Evolutionary conservation across 2,329 filamentous ascomycete species (phyloP).

Genomic region (Xylariaceae sp.): DNA sequence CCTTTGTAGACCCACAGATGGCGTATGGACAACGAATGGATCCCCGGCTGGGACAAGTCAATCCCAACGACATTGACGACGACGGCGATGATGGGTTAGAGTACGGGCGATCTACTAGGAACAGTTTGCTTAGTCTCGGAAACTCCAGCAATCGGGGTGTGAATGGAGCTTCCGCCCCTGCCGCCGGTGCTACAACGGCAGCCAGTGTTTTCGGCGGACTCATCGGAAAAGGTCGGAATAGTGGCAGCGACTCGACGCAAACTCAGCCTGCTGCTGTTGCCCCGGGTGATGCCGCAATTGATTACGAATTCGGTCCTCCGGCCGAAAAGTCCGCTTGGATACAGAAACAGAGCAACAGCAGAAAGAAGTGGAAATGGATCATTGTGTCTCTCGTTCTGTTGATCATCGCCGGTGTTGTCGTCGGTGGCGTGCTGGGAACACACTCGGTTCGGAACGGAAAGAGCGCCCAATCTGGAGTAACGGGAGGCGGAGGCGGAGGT

Average conservation of each 20-base stretch:
- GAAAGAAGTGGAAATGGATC: slow-evolving; percentile 65
- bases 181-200: slow-evolving; percentile 44
- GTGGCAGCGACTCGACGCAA: slow-evolving; percentile 53
- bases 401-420: slow-evolving; percentile 64
- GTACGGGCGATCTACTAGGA: slow-evolving; percentile 46
- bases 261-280: slow-evolving; percentile 27
- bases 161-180: slow-evolving; percentile 43
- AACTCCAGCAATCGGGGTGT: slow-evolving; percentile 39
- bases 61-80: slow-evolving; percentile 76
- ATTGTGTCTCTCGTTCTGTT: slow-evolving; percentile 60
- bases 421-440: slow-evolving; percentile 60
- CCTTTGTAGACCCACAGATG: slow-evolving; percentile 54
- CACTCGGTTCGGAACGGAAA: slow-evolving; percentile 34
- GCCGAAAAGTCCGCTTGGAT: slow-evolving; percentile 65
- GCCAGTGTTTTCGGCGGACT: slow-evolving; percentile 41
- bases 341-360: slow-evolving; percentile 51
- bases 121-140: slow-evolving; percentile 56
- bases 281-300: slow-evolving; percentile 32
- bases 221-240: slow-evolving; percentile 33
- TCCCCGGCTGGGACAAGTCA: slow-evolving; percentile 53
- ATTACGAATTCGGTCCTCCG: slow-evolving; percentile 33
- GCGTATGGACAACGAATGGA: slow-evolving; percentile 43
- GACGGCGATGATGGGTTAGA: slow-evolving; percentile 82
- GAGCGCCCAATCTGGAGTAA: slow-evolving; percentile 21
- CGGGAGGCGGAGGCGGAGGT: slow-evolving; percentile 35